Base-by-base conservation (phyloP, 345 rosid species). In the Gossypium anomalum region DNA sequence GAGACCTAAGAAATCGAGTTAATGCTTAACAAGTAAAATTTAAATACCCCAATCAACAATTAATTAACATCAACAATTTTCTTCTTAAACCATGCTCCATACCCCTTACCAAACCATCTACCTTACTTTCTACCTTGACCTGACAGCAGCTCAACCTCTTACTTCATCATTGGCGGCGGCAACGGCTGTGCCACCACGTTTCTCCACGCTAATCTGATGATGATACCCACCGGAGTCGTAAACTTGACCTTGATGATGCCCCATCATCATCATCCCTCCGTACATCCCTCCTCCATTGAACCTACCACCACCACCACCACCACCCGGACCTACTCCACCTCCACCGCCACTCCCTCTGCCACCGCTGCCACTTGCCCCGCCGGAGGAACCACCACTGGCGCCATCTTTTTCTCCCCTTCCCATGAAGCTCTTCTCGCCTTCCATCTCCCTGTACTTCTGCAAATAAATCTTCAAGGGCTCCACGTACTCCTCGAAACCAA, bases 401-500 rank as follows among this genome's bases (percentile, higher is more conserved):
- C 85, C 83, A 15, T 79, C 84, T 51, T 84, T 85, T 20, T 83
- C 87, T 22, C 73, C 82, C 51, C 85, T 75, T 2, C 89, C 89
- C 76, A 85, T 60, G 16, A 78, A 53, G 45, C 68, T 83, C 79
- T 88, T 89, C 79, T 86, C 91, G 8, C 93, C 93, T 74, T 89
- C 93, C 70, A 86, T 74, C 83, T 89, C 93, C 67, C 93, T 83
- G 34, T 87, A 89, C 83, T 89, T 89, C 74, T 89, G 93, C 60
- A 89, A 77, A 68, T 89, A 87, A 76, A 83, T 63, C 89, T 87
- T 89, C 62, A 89, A 58, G 4, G 91, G 90, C 47, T 89, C 93
- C 19, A 89, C 89, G 66, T 89, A 89, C 73, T 89, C 92, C 67
- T 89, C 92, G 60, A 89, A 89, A 22, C 93, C 93, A 16, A 89